Conservation (phyloP, 441 rosid genomes). For the Adansonia gregorii region DNA sequence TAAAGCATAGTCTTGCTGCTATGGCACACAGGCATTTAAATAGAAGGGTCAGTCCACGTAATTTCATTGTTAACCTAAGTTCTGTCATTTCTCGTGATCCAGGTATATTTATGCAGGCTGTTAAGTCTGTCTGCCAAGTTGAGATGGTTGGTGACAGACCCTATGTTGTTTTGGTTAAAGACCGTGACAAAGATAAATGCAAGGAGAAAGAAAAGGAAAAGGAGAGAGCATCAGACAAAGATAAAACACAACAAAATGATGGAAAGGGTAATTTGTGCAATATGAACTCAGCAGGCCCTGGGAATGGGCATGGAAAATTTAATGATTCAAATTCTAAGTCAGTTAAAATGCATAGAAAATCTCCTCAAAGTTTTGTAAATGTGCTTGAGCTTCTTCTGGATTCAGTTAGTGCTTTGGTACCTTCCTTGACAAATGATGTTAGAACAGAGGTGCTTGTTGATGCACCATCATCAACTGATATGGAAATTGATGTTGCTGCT, state of each 20-base stretch:
- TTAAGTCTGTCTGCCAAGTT: constrained; percentile 83
- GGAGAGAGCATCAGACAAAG: constrained; percentile 68
- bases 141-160: constrained; percentile 99
- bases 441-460: constrained; percentile 42
- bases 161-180: constrained; percentile 80
- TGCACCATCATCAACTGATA: constrained; percentile 59
- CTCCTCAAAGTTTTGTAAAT: constrained; percentile 76
- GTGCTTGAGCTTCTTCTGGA: constrained; percentile 95
- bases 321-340: constrained; percentile 68
- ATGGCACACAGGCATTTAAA: constrained; percentile 84
- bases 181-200: constrained; percentile 79
- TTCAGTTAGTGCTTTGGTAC: constrained; percentile 62
- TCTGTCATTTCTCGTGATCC: constrained; percentile 95
- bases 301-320: constrained; percentile 51
- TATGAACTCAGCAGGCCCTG: constrained; percentile 41
- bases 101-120: constrained; percentile 78
- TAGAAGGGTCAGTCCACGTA: constrained; percentile 86
- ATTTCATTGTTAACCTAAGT: constrained; percentile 69
- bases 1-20: constrained; percentile 80
- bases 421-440: constrained; percentile 64
- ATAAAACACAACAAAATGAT: constrained; percentile 59
- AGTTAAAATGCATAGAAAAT: constrained; percentile 72
- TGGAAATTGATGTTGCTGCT: constrained; percentile 92
- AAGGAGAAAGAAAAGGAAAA: constrained; percentile 82
- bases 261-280: constrained; percentile 62